Conservation (phyloP, 2,329 filamentous ascomycete species). For the Dothidotthia symphoricarpi region DNA sequence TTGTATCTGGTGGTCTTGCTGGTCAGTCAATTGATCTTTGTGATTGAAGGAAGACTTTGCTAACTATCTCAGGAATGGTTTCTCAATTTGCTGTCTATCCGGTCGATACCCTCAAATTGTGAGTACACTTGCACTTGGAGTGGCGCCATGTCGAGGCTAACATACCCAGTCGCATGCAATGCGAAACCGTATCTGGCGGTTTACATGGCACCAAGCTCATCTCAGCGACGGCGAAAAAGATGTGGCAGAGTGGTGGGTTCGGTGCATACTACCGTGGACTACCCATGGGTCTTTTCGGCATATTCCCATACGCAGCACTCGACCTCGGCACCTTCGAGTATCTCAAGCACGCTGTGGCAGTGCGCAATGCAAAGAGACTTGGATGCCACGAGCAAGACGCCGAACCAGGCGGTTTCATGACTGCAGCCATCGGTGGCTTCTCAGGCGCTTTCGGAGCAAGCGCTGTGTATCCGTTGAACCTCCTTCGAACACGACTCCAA, state of each 20-base stretch:
- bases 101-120: slow-evolving; percentile 78
- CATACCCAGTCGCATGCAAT: slow-evolving; percentile 70
- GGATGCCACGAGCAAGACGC: slow-evolving; percentile 79
- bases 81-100: slow-evolving; percentile 97
- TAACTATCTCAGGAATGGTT: slow-evolving; percentile 62
- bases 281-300: slow-evolving; percentile 89
- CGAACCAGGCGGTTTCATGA: slow-evolving; percentile 74
- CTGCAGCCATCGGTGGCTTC: slow-evolving; percentile 84
- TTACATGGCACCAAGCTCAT: slow-evolving; percentile 81
- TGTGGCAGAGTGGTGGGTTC: slow-evolving; percentile 75
- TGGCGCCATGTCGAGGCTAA: slow-evolving; percentile 9
- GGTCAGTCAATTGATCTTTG: slow-evolving; percentile 39
- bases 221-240: slow-evolving; percentile 76
- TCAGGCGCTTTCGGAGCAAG: slow-evolving; percentile 89
- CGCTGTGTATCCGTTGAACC: slow-evolving; percentile 93
- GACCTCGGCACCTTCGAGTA: slow-evolving; percentile 95
- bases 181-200: slow-evolving; percentile 84
- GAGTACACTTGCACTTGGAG: slow-evolving; percentile 28
- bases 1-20: slow-evolving; percentile 83
- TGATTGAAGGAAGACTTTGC: not conserved
- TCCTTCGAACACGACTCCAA: slow-evolving; percentile 86
- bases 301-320: slow-evolving; percentile 97
- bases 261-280: slow-evolving; percentile 84
- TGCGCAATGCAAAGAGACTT: slow-evolving; percentile 65
- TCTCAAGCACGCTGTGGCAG: slow-evolving; percentile 72